Evolutionary conservation across 2,329 filamentous ascomycete species (phyloP).

Genomic region (Cyphellophora europaea): DNA sequence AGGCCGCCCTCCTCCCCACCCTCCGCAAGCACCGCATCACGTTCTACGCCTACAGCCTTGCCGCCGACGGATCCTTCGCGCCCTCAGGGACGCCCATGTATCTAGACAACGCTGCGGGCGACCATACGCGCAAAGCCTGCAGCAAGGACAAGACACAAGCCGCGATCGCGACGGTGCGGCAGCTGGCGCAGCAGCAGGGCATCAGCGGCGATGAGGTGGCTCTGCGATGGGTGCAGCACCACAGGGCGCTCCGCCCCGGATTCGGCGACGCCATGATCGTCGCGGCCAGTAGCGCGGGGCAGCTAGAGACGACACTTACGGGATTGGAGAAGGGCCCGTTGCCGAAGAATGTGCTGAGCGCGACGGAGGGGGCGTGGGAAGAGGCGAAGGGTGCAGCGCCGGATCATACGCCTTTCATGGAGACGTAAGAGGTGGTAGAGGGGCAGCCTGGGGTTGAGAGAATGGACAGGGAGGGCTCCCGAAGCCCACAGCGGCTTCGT

Average conservation of each 20-base stretch:
- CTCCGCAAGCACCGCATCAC: conserved; percentile 24
- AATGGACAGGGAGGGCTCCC: background rate
- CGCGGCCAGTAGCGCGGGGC: conserved; percentile 24
- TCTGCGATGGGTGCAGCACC: conserved; percentile 27
- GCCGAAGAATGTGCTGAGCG: conserved; percentile 15
- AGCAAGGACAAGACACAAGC: conserved; percentile 19
- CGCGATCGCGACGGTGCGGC: conserved; percentile 24
- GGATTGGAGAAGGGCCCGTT: conserved; percentile 24
- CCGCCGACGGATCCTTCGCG: conserved; percentile 28
- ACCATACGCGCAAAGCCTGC: conserved; percentile 14
- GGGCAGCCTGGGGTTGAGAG: background rate
- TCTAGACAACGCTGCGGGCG: conserved; percentile 22
- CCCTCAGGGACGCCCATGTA: conserved; percentile 20
- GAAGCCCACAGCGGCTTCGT: too few species aligned
- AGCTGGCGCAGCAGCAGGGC: conserved; percentile 17
- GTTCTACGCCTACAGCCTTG: conserved; percentile 21
- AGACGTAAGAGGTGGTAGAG: too few species aligned
- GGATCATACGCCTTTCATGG: conserved; percentile 12
- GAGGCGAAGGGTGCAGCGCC: conserved; percentile 21
- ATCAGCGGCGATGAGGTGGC: conserved; percentile 25
- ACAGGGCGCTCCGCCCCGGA: conserved; percentile 21
- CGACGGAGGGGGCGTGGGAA: conserved; percentile 22
- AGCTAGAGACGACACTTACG: conserved; percentile 23
- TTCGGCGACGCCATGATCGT: conserved; percentile 25
- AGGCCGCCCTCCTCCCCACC: conserved; percentile 27